A percentile compares a stretch with the other conserved stretches of the same genome.
These are phyloP conservation scores for Pseudogymnoascus sp. DNA, from an alignment of 2,329 filamentous ascomycete genomes.

Conservation along the genomic window DNA sequence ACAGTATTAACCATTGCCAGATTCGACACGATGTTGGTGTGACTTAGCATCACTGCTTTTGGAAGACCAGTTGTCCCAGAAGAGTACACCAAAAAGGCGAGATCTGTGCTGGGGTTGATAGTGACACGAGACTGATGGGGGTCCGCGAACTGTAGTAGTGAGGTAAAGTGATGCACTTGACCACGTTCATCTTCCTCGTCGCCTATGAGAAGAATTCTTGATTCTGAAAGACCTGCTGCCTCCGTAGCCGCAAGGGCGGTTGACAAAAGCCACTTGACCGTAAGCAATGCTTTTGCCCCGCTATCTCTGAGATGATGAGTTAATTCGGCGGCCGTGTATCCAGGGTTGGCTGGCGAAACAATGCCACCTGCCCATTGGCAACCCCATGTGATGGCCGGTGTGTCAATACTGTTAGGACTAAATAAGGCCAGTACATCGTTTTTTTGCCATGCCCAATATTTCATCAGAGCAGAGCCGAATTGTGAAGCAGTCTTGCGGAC, in stretches of 20 bases:
- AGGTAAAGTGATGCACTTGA: conserved; percentile 46
- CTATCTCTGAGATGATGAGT: conserved; percentile 72
- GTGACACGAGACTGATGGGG: conserved; percentile 48
- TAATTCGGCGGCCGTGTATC: conserved; percentile 74
- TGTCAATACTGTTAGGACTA: conserved; percentile 75
- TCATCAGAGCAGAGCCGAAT: conserved; percentile 71
- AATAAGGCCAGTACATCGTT: conserved; percentile 67
- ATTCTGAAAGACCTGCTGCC: conserved; percentile 56
- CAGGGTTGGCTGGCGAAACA: conserved; percentile 71
- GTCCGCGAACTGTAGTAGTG: conserved; percentile 62
- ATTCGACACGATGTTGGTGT: conserved; percentile 19
- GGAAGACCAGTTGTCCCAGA: conserved; percentile 75
- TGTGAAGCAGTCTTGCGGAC: conserved; percentile 55
- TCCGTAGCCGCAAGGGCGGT: conserved; percentile 57
- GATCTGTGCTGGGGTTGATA: conserved; percentile 38
- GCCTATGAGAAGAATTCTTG: conserved; percentile 66
- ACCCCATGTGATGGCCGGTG: conserved; percentile 64
- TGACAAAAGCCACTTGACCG: conserved; percentile 55
- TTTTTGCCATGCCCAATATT: conserved; percentile 67
- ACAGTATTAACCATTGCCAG: conserved; percentile 38
- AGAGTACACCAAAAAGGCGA: conserved; percentile 71
- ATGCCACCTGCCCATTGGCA: conserved; percentile 71
- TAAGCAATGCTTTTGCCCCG: conserved; percentile 61
- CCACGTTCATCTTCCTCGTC: conserved; percentile 46
- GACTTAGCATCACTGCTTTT: conserved; percentile 63